Percentiles rank a stretch among this genome's conserved stretches.
Evolutionary conservation across 495 filamentous ascomycete species (phyloP).

Genomic region (Tetracladium marchalianum): DNA sequence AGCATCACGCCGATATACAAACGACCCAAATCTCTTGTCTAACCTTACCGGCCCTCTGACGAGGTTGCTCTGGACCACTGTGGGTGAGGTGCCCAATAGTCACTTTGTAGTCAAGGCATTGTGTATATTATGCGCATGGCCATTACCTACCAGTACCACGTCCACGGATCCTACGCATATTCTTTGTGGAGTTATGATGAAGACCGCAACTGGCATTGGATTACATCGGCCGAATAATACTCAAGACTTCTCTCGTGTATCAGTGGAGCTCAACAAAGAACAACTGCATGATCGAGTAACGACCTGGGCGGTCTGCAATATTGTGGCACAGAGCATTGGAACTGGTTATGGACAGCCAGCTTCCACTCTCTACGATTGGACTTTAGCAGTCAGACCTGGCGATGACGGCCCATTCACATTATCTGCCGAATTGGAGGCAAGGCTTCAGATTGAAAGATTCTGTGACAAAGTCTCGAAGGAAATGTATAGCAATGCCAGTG

Average conservation of each 20-base stretch:
- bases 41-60: slow-evolving; percentile 63
- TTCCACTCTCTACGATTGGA: slow-evolving; percentile 83
- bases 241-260: slow-evolving; percentile 80
- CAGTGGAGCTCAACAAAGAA: slow-evolving; percentile 73
- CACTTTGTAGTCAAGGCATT: slow-evolving; percentile 89
- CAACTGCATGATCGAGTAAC: slow-evolving; percentile 76
- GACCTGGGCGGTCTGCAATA: slow-evolving; percentile 89
- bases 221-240: slow-evolving; percentile 83
- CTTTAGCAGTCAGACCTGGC: slow-evolving; percentile 53
- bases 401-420: slow-evolving; percentile 57
- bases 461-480: slow-evolving; percentile 78
- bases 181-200: slow-evolving; percentile 84
- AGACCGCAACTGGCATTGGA: slow-evolving; percentile 82
- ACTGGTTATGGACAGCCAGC: slow-evolving; percentile 89
- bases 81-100: slow-evolving; percentile 74
- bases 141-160: slow-evolving; percentile 77
- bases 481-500: slow-evolving; percentile 70
- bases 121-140: slow-evolving; percentile 84
- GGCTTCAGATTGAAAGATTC: slow-evolving; percentile 73
- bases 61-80: slow-evolving; percentile 68
- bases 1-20: slow-evolving; percentile 62
- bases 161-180: slow-evolving; percentile 85
- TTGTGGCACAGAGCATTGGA: slow-evolving; percentile 82
- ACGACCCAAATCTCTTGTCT: slow-evolving; percentile 55
- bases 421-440: slow-evolving; percentile 52